phyloP scores from a whole-genome alignment of 805 yeast genomes.

The Citeromyces nyonsensis region DNA sequence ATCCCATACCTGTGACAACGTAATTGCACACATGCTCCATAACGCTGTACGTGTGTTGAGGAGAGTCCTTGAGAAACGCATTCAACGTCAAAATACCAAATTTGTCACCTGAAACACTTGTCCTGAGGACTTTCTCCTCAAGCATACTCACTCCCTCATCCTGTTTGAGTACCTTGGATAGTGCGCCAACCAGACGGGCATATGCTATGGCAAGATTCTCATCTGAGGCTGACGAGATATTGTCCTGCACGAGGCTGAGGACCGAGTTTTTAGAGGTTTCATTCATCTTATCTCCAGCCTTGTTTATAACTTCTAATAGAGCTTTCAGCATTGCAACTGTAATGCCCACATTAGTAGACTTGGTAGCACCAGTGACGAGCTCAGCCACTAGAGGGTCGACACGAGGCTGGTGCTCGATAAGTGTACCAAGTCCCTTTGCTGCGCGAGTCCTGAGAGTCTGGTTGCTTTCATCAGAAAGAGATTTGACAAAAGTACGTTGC shows the following conservation, averaged over 20 bases:
- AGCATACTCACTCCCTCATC: conserved; percentile 53
- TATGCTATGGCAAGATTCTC: conserved; percentile 60
- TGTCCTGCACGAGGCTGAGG: conserved; percentile 60
- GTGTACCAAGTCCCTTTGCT: conserved; percentile 76
- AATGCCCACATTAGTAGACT: conserved; percentile 51
- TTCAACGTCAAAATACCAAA: conserved; percentile 63
- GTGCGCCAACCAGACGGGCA: conserved; percentile 66
- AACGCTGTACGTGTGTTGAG: conserved; percentile 20
- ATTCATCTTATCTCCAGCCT: conserved; percentile 66
- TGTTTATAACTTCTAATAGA: conserved; percentile 62
- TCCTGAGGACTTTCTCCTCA: conserved; percentile 35
- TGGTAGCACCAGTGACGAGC: conserved; percentile 59
- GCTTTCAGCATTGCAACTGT: conserved; percentile 80
- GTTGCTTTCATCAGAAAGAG: conserved; percentile 64
- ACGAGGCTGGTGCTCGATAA: conserved; percentile 82
- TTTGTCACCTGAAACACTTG: conserved; percentile 8
- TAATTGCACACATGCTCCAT: conserved; percentile 28
- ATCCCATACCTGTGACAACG: conserved; percentile 31
- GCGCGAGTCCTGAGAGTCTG: conserved; percentile 71
- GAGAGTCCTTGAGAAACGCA: conserved; percentile 68
- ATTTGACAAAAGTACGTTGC: conserved; percentile 91
- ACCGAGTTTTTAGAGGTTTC: conserved; percentile 58
- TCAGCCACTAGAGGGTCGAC: conserved; percentile 88
- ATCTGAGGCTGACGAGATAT: conserved; percentile 26
- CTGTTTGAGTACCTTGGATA: conserved; percentile 46